Percentiles rank a stretch among this genome's conserved stretches.
Conservation (phyloP, 2,329 filamentous ascomycete genomes). For the Penicillium sp. region DNA sequence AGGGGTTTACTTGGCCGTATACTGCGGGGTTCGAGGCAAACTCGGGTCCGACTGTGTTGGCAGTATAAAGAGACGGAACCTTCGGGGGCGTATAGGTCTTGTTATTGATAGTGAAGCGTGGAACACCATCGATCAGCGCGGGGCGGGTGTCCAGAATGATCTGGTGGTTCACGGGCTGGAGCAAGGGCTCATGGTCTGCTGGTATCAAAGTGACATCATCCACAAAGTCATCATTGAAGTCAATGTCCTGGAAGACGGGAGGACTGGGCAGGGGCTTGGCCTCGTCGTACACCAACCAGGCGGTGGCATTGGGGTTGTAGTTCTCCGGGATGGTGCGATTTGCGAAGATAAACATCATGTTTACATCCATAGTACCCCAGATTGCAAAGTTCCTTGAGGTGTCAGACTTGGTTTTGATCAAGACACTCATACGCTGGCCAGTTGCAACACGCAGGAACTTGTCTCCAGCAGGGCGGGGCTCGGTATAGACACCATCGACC, state of each 20-base stretch:
- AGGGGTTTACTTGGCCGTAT: slow-evolving; percentile 67
- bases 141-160: slow-evolving; percentile 52
- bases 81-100: slow-evolving; percentile 72
- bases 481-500: slow-evolving; percentile 36
- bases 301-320: slow-evolving; percentile 58
- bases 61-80: slow-evolving; percentile 78
- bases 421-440: slow-evolving; percentile 60
- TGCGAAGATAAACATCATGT: slow-evolving; percentile 41
- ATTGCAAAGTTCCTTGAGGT: slow-evolving; percentile 65
- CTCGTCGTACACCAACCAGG: slow-evolving; percentile 54
- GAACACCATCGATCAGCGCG: slow-evolving; percentile 66
- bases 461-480: slow-evolving; percentile 46
- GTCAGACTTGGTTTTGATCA: slow-evolving; percentile 61
- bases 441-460: slow-evolving; percentile 65
- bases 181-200: slow-evolving; percentile 21
- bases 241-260: slow-evolving; percentile 49
- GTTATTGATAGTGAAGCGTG: slow-evolving; percentile 66
- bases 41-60: slow-evolving; percentile 56
- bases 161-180: slow-evolving; percentile 31
- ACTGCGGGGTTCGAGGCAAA: slow-evolving; percentile 57
- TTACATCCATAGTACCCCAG: slow-evolving; percentile 66
- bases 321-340: slow-evolving; percentile 54
- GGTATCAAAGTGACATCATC: slow-evolving; percentile 57
- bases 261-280: slow-evolving; percentile 49
- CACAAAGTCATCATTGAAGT: slow-evolving; percentile 58